phyloP scores from a whole-genome alignment of 2,329 filamentous ascomycete genomes.

The Aspergillus bombycis region DNA sequence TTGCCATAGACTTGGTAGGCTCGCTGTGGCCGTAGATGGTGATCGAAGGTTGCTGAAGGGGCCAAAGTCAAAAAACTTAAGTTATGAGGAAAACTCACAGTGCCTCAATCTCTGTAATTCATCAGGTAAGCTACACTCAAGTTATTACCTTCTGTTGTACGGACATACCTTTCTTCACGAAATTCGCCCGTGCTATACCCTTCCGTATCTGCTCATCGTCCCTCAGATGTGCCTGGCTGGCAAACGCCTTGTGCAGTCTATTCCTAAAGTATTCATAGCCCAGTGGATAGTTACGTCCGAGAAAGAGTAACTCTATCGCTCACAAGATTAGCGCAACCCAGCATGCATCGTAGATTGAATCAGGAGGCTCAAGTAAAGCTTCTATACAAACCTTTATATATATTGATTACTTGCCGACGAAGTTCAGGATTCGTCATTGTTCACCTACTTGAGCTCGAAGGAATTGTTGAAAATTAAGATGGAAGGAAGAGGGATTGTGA shows the following conservation, averaged over 20 bases:
- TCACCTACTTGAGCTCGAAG: conserved; percentile 8
- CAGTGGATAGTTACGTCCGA: conserved; percentile 84
- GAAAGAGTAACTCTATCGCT: conserved; percentile 72
- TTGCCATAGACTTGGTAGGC: neutral
- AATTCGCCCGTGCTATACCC: conserved; percentile 77
- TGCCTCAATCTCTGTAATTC: conserved; percentile 78
- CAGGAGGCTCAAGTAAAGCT: neutral
- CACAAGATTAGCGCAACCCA: neutral
- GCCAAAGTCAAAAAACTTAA: neutral
- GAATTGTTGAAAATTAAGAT: neutral
- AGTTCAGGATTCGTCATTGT: conserved; percentile 59
- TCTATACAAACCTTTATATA: conserved; percentile 76
- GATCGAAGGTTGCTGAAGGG: neutral
- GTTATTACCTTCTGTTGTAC: neutral
- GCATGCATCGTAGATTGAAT: neutral
- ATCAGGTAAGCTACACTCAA: conserved; percentile 2
- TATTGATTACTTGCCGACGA: conserved; percentile 75
- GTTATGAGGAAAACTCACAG: conserved; percentile 63
- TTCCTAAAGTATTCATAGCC: conserved; percentile 82
- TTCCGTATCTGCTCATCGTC: conserved; percentile 76
- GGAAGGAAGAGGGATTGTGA: conserved; percentile 1
- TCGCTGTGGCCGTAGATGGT: neutral
- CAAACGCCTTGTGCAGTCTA: conserved; percentile 83
- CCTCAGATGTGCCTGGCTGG: conserved; percentile 68
- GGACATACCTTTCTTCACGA: conserved; percentile 81